Base-by-base conservation (phyloP, 2,329 filamentous ascomycete species). In the Pleoardoris graminearum region DNA sequence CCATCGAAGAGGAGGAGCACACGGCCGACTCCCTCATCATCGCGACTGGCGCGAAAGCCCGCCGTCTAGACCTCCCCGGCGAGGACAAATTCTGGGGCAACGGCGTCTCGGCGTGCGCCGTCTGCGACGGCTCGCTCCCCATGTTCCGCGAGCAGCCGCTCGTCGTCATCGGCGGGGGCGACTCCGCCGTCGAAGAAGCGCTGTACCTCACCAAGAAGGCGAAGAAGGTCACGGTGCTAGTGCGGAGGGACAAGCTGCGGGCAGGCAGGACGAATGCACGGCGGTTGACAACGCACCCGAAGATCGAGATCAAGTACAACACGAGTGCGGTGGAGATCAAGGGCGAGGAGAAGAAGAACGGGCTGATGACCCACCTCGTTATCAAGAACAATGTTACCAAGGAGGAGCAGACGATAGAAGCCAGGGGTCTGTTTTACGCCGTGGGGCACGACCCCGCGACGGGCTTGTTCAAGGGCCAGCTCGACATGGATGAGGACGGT, bases 181-280 rank as follows among this genome's bases (percentile, higher is more conserved):
- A 99, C 78, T 96, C 90, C 14, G 94, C 94, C 16, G 94, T 95
- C 23, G 95, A 99, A 78, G 94, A 99, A 83, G 91, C 92, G 51
- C 88, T 96, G 66, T 99, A 97, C 80, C 79, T 99, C 65, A 96
- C 94, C 57, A 99, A 97, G 82, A 99, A 97, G 79, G 94, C 89
- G 59, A 91, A 87, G 77, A 91, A 94, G 74, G 93, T 99, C 57
- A 96, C 90, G 17, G 94, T 99, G 5, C 83, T 99, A 30, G 95
- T 99, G 53, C 86, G 94, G 61, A 87, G 85, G 67, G 92, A 96
- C 71, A 84, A 88, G 73, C 83, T 99, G 60, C 85, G 94, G 54
- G 94, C 94, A 38, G 90, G 86, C 77, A 91, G 87, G 78, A 90
- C 93, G 67, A 99, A 99, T 88, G 92, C 92, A 39, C 89, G 88